Evolutionary conservation across 495 filamentous ascomycete species (phyloP), one percentile per base, ranked within the genome.

Genomic region (Hyaloscypha hepaticicola): DNA sequence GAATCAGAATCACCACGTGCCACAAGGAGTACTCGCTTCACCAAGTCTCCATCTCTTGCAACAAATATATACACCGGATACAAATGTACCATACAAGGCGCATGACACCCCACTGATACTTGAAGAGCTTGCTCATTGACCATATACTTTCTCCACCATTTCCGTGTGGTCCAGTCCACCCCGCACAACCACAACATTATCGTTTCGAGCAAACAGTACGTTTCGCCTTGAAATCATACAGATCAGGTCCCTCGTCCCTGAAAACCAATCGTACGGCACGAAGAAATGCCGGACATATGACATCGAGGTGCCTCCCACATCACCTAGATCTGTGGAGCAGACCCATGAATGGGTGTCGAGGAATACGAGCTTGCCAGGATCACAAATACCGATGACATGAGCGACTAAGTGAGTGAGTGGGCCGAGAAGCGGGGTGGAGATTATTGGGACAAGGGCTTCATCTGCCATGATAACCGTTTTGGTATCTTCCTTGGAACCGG

Each of bases 271-370:
- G 48, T 68, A 63, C 41, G 72, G 72, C 26, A 73, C 65, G 45
- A 70, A 70, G 58, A 70, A 67, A 64, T 69, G 68, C 61, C 65
- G 27, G 28, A 49, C 11, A 27, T 51, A 64, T 22, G 58, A 65
- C 16, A 61, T 22, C 2, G 56, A 59, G 28, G 33, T 52, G 50
- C 24, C 34, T 26, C 33, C 53, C 29, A 49, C 28, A 21, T 50
- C 58, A 25, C 61, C 55, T 26, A 71, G 61, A 66, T 69, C 69
- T 16, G 41, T 58, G 22, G 70, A 73, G 56, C 72, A 74, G 29
- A 75, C 67, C 73, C 72, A 75, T 9, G 69, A 72, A 14, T 65
- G 34, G 7, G 24, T 58, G 58, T 75, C 64, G 28, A 75, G 70
- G 69, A 75, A 74, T 28, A 75, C 38, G 52, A 75, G 68, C 60